Evolutionary conservation across 169 alveolate genomes (phyloP), one percentile per base, ranked within the genome.

Genomic region (Cryptosporidium felis): DNA sequence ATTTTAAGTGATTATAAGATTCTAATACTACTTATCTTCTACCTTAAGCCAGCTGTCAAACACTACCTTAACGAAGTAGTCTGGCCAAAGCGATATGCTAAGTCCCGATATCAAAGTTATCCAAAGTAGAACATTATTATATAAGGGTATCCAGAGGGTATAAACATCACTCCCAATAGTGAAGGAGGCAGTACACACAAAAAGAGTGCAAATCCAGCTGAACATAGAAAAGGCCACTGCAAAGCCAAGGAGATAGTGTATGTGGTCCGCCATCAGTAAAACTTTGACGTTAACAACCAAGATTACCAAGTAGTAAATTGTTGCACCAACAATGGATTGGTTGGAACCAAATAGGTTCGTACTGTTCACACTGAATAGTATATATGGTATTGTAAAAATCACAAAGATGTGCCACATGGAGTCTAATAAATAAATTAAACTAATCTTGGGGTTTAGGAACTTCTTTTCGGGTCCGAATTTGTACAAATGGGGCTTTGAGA

Each of bases 201-300:
- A 67, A 46, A 67, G 60, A 51, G 53, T 49, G 21, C 82, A 67
- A 32, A 67, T 49, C 82, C 82, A 67, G 18, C 82, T 67, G 23
- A 67, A 51, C 10, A 67, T 9, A 23, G 82, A 67, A 49, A 67
- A 67, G n/a, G 65, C 62, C 26, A 49, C 65, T 2, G 66, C 62
- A 46, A 67, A 67, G 1, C 82, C 82, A 18, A 67, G 65, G 16
- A 67, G 51, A 45, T 67, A 67, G 65, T 67, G 82, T 14, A 67
- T 67, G 21, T 67, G 82, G 40, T 67, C 82, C 46, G 82, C 82
- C 82, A 67, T 67, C 82, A 93, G 40, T 44, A 93, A 44, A 21
- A 92, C 91, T 82, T 93, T 93, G 32, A 81, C 40, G 60, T 90
- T 89, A 21, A 92, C 96, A 61, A 91, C 82, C 4, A 92, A 42